phyloP scores from a whole-genome alignment of 129 eudicot species.

The Heracleum sosnowskyi region DNA sequence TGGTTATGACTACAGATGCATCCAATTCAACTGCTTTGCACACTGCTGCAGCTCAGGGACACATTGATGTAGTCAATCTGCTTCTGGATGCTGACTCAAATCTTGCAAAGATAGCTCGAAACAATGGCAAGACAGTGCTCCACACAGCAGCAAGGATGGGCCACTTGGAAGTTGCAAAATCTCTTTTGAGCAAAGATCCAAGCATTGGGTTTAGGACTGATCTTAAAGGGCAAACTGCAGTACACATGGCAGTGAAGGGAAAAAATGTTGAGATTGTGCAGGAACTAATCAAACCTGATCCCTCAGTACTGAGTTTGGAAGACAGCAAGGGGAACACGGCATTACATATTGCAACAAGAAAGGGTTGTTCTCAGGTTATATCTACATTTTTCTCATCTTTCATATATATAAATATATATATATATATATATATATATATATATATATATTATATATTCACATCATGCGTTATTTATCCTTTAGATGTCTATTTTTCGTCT shows the following conservation, averaged over 20 bases:
- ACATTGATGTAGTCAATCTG: constrained; percentile 69
- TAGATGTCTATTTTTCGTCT: background rate
- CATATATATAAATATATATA: too few relatives aligned
- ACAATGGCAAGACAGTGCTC: constrained; percentile 89
- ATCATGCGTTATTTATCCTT: background rate
- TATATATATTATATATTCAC: too few relatives aligned
- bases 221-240: constrained; percentile 85
- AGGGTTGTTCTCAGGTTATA: constrained; percentile 75
- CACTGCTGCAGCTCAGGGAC: constrained; percentile 96
- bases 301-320: constrained; percentile 58
- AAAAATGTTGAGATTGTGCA: constrained; percentile 69
- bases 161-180: constrained; percentile 74
- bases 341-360: constrained; percentile 77
- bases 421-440: too few relatives aligned
- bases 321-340: constrained; percentile 90
- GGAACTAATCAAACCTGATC: constrained; percentile 80
- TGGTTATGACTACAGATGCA: constrained; percentile 86
- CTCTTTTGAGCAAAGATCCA: constrained; percentile 67
- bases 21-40: constrained; percentile 87
- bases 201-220: constrained; percentile 73
- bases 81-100: constrained; percentile 83
- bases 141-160: constrained; percentile 98
- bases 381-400: background rate
- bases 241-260: constrained; percentile 99
- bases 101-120: constrained; percentile 87